These are phyloP conservation scores for Pseudotulostoma volvatum DNA, from an alignment of 495 filamentous ascomycete genomes.

Conservation along the genomic window DNA sequence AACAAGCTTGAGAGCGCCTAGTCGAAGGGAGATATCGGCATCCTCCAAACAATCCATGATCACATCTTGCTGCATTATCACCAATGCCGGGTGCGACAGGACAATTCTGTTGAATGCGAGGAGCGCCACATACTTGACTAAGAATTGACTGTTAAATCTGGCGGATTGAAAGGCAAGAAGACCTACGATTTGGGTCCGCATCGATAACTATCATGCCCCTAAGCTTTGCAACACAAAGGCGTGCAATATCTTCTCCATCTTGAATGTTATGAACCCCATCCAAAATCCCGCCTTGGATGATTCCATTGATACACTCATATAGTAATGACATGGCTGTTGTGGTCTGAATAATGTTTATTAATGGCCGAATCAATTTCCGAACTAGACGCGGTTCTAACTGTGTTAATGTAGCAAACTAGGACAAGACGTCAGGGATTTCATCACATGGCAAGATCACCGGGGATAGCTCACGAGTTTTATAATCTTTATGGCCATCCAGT, in stretches of 20 bases:
- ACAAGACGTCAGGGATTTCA: conserved; percentile 4
- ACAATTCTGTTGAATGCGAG: conserved; percentile 91
- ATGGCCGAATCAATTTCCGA: conserved; percentile 83
- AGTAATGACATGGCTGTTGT: conserved; percentile 92
- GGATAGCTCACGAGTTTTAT: conserved; percentile 66
- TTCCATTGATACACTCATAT: conserved; percentile 96
- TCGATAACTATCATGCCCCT: conserved; percentile 86
- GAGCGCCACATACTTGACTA: conserved; percentile 93
- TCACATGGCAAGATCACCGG: not conserved
- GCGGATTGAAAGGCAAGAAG: conserved; percentile 1
- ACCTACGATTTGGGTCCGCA: conserved; percentile 77
- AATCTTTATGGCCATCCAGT: conserved; percentile 99
- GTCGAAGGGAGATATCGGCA: conserved; percentile 85
- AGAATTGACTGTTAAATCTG: conserved; percentile 1
- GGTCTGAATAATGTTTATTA: conserved; percentile 82
- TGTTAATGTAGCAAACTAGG: conserved; percentile 83
- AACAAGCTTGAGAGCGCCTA: conserved; percentile 79
- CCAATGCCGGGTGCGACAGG: conserved; percentile 68
- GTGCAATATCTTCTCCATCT: conserved; percentile 84
- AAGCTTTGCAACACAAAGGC: conserved; percentile 80
- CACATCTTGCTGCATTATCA: conserved; percentile 82
- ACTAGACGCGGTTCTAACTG: conserved; percentile 83
- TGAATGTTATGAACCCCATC: conserved; percentile 56
- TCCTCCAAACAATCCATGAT: conserved; percentile 94
- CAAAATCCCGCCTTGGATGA: conserved; percentile 89